phyloP scores from a whole-genome alignment of 768 basidiomycete species.

The Royoungia palumana region DNA sequence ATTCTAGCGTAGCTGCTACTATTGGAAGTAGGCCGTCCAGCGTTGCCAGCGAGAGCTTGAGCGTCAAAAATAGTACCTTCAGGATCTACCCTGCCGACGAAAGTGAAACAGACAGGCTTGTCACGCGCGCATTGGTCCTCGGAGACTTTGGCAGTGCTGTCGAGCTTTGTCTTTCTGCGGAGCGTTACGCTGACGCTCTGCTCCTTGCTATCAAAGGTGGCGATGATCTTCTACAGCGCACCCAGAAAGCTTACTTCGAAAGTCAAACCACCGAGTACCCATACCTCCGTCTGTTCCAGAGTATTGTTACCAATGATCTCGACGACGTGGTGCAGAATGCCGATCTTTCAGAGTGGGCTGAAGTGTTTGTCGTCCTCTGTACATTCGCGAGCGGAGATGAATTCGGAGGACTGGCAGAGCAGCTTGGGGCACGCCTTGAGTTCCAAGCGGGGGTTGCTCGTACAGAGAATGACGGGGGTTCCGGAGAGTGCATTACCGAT shows the following conservation, averaged over 20 bases:
- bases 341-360: conserved; percentile 91
- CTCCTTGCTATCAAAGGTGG: conserved; percentile 91
- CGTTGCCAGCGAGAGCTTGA: conserved; percentile 45
- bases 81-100: conserved; percentile 87
- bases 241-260: conserved; percentile 93
- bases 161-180: conserved; percentile 81
- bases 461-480: conserved; percentile 44
- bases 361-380: conserved; percentile 94
- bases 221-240: conserved; percentile 77
- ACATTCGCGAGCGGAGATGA: conserved; percentile 87
- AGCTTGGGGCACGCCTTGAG: conserved; percentile 88
- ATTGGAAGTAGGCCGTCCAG: conserved; percentile 89
- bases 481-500: conserved; percentile 34
- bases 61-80: conserved; percentile 77
- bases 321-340: conserved; percentile 95
- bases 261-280: conserved; percentile 70
- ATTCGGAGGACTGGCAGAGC: conserved; percentile 84
- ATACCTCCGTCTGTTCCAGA: conserved; percentile 92
- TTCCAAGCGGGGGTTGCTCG: conserved; percentile 68
- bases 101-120: conserved; percentile 79
- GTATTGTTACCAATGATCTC: conserved; percentile 88
- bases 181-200: conserved; percentile 92
- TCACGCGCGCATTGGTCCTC: conserved; percentile 90
- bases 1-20: conserved; percentile 93
- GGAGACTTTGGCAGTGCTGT: conserved; percentile 97